These are phyloP conservation scores for Obelidium mucronatum DNA, from an alignment of 192 early-diverging fungal species.

Conservation along the genomic window DNA sequence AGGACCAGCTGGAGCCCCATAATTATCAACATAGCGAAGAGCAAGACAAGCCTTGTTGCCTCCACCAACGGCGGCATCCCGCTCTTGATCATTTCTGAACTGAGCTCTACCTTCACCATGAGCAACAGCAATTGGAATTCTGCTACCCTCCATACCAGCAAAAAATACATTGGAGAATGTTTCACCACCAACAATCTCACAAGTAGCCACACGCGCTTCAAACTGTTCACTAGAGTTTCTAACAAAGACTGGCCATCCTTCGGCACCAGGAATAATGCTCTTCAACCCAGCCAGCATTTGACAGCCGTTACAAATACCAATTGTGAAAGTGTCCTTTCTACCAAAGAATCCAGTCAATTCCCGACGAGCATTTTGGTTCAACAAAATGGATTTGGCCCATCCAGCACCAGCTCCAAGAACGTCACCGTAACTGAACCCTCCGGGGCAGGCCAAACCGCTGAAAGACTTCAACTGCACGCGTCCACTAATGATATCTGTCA, in stretches of 20 bases:
- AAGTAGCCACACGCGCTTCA: slow-evolving; percentile 87
- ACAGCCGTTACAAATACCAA: slow-evolving; percentile 99
- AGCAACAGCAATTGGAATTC: slow-evolving; percentile 92
- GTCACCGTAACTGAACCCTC: slow-evolving; percentile 99
- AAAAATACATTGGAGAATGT: slow-evolving; percentile 75
- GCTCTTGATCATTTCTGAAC: slow-evolving; percentile 61
- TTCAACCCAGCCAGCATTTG: slow-evolving; percentile 93
- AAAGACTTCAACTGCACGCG: slow-evolving; percentile 68
- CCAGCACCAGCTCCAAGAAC: slow-evolving; percentile 98
- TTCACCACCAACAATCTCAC: slow-evolving; percentile 64
- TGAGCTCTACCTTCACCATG: slow-evolving; percentile 97
- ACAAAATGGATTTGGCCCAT: slow-evolving; percentile 93
- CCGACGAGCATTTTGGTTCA: slow-evolving; percentile 70
- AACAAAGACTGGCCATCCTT: slow-evolving; percentile 91
- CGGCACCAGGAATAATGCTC: slow-evolving; percentile 87
- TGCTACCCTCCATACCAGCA: slow-evolving; percentile 87
- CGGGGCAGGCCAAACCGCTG: slow-evolving; percentile 90
- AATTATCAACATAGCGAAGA: slow-evolving; percentile 85
- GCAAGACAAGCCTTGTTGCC: slow-evolving; percentile 58
- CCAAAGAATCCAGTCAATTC: slow-evolving; percentile 86
- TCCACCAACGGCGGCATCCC: slow-evolving; percentile 28
- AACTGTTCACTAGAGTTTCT: slow-evolving; percentile 95
- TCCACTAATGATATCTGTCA: slow-evolving; percentile 86
- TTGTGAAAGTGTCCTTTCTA: slow-evolving; percentile 88
- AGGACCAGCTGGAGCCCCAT: slow-evolving; percentile 64